Conservation (phyloP, 176 grass and related monocot species). For the Oryza officinalis region DNA sequence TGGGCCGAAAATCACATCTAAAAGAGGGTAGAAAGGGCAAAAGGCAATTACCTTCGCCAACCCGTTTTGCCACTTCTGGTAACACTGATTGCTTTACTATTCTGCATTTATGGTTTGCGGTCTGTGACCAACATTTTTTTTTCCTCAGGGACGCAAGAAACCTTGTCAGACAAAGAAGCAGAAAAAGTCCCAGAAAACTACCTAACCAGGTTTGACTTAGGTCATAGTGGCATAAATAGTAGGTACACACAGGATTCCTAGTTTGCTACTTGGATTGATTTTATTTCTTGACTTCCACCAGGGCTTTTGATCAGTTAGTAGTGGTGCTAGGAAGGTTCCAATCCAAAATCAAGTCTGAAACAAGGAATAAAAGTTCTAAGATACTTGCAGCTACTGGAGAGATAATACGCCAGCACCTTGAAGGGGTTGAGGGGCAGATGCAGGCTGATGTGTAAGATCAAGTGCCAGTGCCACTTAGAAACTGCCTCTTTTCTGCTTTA, state of each 20-base stretch:
- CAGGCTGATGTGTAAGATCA: constrained; percentile 83
- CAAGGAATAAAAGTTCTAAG: constrained; percentile 66
- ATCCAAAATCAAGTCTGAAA: constrained; percentile 74
- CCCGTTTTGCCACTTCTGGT: constrained; percentile 48
- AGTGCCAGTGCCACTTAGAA: constrained; percentile 24
- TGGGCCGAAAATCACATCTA: constrained; percentile 53
- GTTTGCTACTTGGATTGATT: constrained; percentile 20
- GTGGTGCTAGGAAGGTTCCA: constrained; percentile 73
- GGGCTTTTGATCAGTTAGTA: constrained; percentile 72
- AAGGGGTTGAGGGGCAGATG: constrained; percentile 68
- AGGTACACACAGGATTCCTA: background rate
- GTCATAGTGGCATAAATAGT: constrained; percentile 11
- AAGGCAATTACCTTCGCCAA: constrained; percentile 47
- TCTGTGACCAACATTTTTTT: constrained; percentile 13
- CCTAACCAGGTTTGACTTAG: constrained; percentile 59
- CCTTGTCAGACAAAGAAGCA: constrained; percentile 52
- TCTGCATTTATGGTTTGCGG: constrained; percentile 13
- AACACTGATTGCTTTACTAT: constrained; percentile 35
- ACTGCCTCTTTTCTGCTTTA: background rate
- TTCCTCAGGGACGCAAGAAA: constrained; percentile 62
- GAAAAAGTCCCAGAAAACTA: constrained; percentile 65
- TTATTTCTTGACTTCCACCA: constrained; percentile 41
- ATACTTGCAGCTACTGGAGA: constrained; percentile 71
- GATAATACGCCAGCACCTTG: constrained; percentile 62
- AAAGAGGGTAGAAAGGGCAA: constrained; percentile 54